These are phyloP conservation scores for Trichoderma sp. DNA, from an alignment of 2,329 filamentous ascomycete genomes.

Conservation along the genomic window DNA sequence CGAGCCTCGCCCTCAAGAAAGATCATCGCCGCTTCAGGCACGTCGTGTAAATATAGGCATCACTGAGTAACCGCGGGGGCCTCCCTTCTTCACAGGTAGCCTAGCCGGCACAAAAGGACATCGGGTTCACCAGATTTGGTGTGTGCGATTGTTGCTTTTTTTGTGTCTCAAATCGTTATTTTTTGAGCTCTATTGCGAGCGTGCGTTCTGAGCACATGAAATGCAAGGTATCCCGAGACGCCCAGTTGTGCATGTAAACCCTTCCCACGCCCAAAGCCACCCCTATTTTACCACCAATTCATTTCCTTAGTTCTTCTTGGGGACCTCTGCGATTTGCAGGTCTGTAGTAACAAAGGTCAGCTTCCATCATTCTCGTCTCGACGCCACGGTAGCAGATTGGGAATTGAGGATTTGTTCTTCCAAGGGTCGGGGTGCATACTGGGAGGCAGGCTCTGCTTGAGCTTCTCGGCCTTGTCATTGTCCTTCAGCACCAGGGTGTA, in stretches of 20 bases:
- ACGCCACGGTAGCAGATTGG: neutral
- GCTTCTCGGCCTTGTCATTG: slow-evolving; percentile 99
- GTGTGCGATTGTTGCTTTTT: slow-evolving; percentile 7
- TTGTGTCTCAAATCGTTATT: slow-evolving; percentile 39
- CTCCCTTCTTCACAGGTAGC: neutral
- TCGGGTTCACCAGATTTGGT: neutral
- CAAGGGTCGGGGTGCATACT: slow-evolving; percentile 62
- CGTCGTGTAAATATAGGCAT: slow-evolving; percentile 25
- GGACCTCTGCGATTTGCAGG: slow-evolving; percentile 55
- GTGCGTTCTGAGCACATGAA: slow-evolving; percentile 46
- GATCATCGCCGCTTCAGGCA: slow-evolving; percentile 30
- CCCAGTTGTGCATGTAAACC: slow-evolving; percentile 49
- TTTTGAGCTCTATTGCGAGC: slow-evolving; percentile 41
- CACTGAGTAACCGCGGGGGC: neutral
- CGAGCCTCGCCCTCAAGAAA: slow-evolving; percentile 26
- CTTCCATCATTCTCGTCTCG: slow-evolving; percentile 18
- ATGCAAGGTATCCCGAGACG: slow-evolving; percentile 59
- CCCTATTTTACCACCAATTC: slow-evolving; percentile 28
- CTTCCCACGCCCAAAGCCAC: slow-evolving; percentile 33
- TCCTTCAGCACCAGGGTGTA: slow-evolving; percentile 99
- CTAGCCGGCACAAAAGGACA: neutral
- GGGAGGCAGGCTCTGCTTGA: slow-evolving; percentile 97
- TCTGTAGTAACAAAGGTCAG: slow-evolving; percentile 35
- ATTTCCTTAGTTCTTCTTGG: slow-evolving; percentile 52
- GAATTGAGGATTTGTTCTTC: neutral